A percentile compares a stretch with the other conserved stretches of the same genome.
These are phyloP conservation scores for Carex sylvatica DNA, from an alignment of 202 grass and related monocot genomes.

Conservation along the genomic window DNA sequence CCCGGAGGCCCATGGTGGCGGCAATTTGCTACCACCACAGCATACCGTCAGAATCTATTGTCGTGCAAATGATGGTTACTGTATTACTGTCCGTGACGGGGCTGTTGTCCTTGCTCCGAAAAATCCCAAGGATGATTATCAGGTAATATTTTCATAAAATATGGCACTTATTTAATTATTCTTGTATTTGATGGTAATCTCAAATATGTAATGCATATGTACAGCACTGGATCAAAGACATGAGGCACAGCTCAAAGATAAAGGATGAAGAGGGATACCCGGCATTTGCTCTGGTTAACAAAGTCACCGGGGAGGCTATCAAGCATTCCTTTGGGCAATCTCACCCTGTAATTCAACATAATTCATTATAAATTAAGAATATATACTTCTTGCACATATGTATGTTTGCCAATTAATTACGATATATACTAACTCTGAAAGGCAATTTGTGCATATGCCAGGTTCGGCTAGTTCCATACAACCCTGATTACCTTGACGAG, in stretches of 20 bases:
- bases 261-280: constrained; percentile 84
- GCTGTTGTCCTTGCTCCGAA: constrained; percentile 54
- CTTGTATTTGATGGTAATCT: not conserved
- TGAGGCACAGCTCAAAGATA: constrained; percentile 55
- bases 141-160: constrained; percentile 23
- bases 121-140: constrained; percentile 66
- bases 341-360: constrained; percentile 39
- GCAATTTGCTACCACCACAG: constrained; percentile 45
- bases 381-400: not conserved
- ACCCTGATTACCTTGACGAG: constrained; percentile 54
- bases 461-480: constrained; percentile 55
- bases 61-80: constrained; percentile 59
- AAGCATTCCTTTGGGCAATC: constrained; percentile 82
- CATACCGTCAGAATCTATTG: constrained; percentile 70
- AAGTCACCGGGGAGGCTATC: constrained; percentile 63
- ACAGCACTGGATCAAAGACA: constrained; percentile 90
- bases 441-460: not conserved
- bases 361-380: not conserved
- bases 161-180: too few species aligned
- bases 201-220: constrained; percentile 3
- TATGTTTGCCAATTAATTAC: not conserved
- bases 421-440: not conserved
- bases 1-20: constrained; percentile 41
- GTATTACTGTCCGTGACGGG: constrained; percentile 41
- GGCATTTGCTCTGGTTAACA: constrained; percentile 66